Evolutionary conservation across 306 rosid species (phyloP).

Genomic region (Lotus japonicus): DNA sequence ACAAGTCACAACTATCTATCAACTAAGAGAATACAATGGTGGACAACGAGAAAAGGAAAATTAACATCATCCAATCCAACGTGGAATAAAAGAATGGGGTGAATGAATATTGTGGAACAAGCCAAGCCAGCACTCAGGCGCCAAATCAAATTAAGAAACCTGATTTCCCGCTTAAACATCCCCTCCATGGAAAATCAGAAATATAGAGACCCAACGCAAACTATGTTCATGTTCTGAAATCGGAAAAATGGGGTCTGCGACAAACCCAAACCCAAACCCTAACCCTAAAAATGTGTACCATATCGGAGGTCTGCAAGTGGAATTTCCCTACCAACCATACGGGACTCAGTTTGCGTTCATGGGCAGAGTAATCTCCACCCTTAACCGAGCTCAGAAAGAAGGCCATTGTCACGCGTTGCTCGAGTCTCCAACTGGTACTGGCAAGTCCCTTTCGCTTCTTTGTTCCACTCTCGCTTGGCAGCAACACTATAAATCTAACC

Average conservation of each 20-base stretch:
- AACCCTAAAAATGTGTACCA: constrained; percentile 56
- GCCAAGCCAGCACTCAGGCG: background rate
- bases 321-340: constrained; percentile 85
- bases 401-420: constrained; percentile 91
- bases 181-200: background rate
- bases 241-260: constrained; percentile 38
- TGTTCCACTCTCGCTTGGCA: constrained; percentile 95
- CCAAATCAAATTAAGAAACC: background rate
- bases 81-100: too few relatives aligned
- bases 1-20: too few relatives aligned
- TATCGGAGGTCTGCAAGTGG: constrained; percentile 80
- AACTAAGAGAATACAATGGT: too few relatives aligned
- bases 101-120: too few relatives aligned
- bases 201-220: background rate
- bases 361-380: constrained; percentile 87
- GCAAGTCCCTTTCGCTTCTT: constrained; percentile 89
- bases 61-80: too few relatives aligned
- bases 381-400: constrained; percentile 68
- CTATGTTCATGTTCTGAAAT: background rate
- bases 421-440: constrained; percentile 94
- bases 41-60: too few relatives aligned
- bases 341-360: constrained; percentile 84
- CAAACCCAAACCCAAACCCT: constrained; percentile 21
- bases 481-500: constrained; percentile 38
- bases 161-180: constrained; percentile 31